These are phyloP conservation scores for Basidiobolus meristosporus DNA, from an alignment of 371 early-diverging fungal genomes.

Conservation along the genomic window DNA sequence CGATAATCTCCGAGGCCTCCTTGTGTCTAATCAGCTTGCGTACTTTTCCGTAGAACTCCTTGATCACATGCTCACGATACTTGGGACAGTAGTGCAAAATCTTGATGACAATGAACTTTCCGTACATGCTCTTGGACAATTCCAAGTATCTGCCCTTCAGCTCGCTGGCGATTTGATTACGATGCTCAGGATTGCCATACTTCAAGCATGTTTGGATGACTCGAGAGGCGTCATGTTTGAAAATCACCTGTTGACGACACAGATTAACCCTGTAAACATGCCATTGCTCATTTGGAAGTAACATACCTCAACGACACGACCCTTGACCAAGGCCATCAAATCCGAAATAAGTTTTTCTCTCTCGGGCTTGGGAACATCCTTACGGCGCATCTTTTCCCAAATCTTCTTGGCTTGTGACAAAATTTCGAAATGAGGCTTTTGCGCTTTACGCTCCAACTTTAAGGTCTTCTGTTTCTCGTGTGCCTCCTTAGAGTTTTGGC, in stretches of 20 bases:
- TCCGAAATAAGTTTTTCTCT: slow-evolving; percentile 43
- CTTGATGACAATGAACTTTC: slow-evolving; percentile 72
- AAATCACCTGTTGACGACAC: slow-evolving; percentile 35
- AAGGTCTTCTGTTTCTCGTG: slow-evolving; percentile 2
- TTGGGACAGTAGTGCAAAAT: slow-evolving; percentile 45
- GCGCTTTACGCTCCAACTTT: slow-evolving; percentile 29
- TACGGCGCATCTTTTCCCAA: slow-evolving; percentile 76
- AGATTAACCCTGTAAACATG: neutral
- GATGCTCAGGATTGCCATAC: slow-evolving; percentile 62
- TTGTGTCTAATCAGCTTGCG: slow-evolving; percentile 52
- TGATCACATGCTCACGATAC: slow-evolving; percentile 48
- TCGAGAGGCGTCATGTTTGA: slow-evolving; percentile 91
- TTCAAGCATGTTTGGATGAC: slow-evolving; percentile 84
- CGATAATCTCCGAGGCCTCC: slow-evolving; percentile 67
- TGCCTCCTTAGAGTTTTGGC: neutral
- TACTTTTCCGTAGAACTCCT: slow-evolving; percentile 66
- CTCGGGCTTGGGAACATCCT: slow-evolving; percentile 38
- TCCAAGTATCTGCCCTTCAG: slow-evolving; percentile 53
- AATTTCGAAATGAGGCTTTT: slow-evolving; percentile 48
- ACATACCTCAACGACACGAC: slow-evolving; percentile 60
- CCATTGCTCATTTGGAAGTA: neutral
- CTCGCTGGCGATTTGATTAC: slow-evolving; percentile 61
- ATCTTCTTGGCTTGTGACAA: slow-evolving; percentile 53
- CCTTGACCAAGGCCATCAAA: slow-evolving; percentile 63
- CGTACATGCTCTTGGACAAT: slow-evolving; percentile 65